A percentile compares a stretch with the other conserved stretches of the same genome.
phyloP scores from a whole-genome alignment of 257 asterid genomes.

The Buddleja alternifolia region DNA sequence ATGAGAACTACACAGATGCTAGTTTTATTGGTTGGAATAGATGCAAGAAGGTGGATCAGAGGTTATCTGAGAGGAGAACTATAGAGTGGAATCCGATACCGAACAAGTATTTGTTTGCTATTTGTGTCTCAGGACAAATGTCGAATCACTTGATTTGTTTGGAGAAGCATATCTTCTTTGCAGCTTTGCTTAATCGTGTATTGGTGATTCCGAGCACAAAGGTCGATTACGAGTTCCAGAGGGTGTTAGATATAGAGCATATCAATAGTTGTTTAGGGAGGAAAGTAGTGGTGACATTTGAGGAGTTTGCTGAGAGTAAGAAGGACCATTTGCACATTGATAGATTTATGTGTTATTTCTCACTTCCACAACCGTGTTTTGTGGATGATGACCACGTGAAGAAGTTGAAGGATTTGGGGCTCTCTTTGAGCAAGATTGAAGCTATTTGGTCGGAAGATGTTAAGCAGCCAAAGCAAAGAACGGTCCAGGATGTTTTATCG shows the following conservation, averaged over 20 bases:
- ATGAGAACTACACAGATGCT: slow-evolving; percentile 52
- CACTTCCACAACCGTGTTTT: slow-evolving; percentile 80
- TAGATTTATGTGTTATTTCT: slow-evolving; percentile 85
- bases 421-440: slow-evolving; percentile 74
- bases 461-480: slow-evolving; percentile 71
- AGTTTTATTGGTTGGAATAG: slow-evolving; percentile 45
- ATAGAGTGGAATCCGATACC: slow-evolving; percentile 83
- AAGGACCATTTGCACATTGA: slow-evolving; percentile 72
- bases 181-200: slow-evolving; percentile 76
- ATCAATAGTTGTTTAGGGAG: slow-evolving; percentile 80
- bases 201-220: slow-evolving; percentile 87
- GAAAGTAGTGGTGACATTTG: slow-evolving; percentile 83
- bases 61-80: slow-evolving; percentile 60
- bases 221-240: slow-evolving; percentile 79
- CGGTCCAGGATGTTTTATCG: slow-evolving; percentile 60
- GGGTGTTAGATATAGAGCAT: slow-evolving; percentile 81
- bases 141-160: slow-evolving; percentile 94
- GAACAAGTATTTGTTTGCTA: slow-evolving; percentile 79
- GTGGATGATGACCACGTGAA: slow-evolving; percentile 87
- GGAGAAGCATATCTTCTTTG: slow-evolving; percentile 96
- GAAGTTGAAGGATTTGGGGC: slow-evolving; percentile 80
- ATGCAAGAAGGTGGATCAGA: slow-evolving; percentile 74
- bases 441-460: slow-evolving; percentile 91
- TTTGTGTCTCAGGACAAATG: slow-evolving; percentile 97
- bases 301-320: slow-evolving; percentile 69